Percentiles rank a stretch among this genome's conserved stretches.
Conservation (phyloP, 805 yeast species). For the Candida qinlingensis region DNA sequence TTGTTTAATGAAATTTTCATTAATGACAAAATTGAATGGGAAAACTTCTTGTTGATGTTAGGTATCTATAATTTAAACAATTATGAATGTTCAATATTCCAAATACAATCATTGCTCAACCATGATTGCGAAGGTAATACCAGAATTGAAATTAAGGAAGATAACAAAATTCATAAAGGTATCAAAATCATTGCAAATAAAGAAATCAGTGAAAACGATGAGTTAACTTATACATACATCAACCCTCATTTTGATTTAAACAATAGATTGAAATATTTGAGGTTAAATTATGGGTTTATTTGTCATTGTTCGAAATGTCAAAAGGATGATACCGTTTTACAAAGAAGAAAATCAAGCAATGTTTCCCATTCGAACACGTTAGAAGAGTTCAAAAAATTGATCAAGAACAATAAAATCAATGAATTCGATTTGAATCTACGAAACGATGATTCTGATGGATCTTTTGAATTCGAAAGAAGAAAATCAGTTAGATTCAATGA, state of each 20-base stretch:
- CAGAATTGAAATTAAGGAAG: constrained; percentile 38
- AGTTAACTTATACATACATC: constrained; percentile 64
- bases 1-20: constrained; percentile 46
- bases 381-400: constrained; percentile 41
- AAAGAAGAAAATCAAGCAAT: constrained; percentile 40
- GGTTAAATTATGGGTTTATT: constrained; percentile 76
- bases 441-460: constrained; percentile 14
- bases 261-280: constrained; percentile 57
- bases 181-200: constrained; percentile 55
- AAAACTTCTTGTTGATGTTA: constrained; percentile 53
- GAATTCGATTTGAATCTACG: constrained; percentile 48
- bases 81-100: constrained; percentile 55
- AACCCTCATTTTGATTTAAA: constrained; percentile 58
- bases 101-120: constrained; percentile 64
- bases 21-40: constrained; percentile 33
- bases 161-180: constrained; percentile 39
- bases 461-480: constrained; percentile 38
- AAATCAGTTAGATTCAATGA: constrained; percentile 65
- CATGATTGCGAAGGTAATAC: constrained; percentile 76
- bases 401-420: constrained; percentile 33
- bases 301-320: constrained; percentile 67
- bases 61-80: constrained; percentile 77
- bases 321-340: constrained; percentile 41
- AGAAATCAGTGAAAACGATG: constrained; percentile 59
- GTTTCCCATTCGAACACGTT: constrained; percentile 14